Evolutionary conservation across 352 stramenopile species (phyloP).

Genomic region (Pythium sukuiense): DNA sequence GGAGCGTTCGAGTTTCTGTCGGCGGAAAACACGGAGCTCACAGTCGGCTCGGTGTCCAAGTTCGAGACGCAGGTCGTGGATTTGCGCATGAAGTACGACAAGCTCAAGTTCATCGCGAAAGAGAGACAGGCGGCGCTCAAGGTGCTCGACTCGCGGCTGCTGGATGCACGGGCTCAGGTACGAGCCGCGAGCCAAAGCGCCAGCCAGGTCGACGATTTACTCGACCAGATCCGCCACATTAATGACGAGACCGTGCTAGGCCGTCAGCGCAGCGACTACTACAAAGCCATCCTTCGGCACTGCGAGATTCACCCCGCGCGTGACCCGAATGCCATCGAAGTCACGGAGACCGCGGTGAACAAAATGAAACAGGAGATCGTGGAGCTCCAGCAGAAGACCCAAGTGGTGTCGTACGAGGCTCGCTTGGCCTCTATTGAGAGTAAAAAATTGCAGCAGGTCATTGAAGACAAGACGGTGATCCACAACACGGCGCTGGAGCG

Average conservation of each 20-base stretch:
- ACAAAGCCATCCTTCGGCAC: constrained; percentile 74
- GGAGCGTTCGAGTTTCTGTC: constrained; percentile 67
- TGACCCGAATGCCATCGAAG: constrained; percentile 77
- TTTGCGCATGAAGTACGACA: constrained; percentile 72
- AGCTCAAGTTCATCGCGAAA: constrained; percentile 64
- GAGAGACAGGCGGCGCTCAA: constrained; percentile 52
- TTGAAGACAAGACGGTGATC: constrained; percentile 66
- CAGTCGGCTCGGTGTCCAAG: constrained; percentile 54
- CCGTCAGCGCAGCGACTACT: constrained; percentile 76
- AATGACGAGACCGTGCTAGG: constrained; percentile 62
- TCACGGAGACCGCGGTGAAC: constrained; percentile 54
- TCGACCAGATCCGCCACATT: constrained; percentile 61
- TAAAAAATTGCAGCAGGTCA: constrained; percentile 63
- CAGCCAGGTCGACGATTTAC: constrained; percentile 55
- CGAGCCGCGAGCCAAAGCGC: constrained; percentile 48
- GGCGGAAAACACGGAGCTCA: constrained; percentile 48
- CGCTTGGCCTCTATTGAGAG: constrained; percentile 58
- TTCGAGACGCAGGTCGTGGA: constrained; percentile 64
- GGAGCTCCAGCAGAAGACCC: constrained; percentile 67
- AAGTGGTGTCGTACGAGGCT: constrained; percentile 72
- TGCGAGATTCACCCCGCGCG: constrained; percentile 78
- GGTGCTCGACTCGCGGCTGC: constrained; percentile 57
- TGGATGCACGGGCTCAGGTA: constrained; percentile 49
- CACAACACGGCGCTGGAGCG: constrained; percentile 61
- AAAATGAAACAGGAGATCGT: constrained; percentile 68